These are phyloP conservation scores for Colletotrichum destructivum DNA, from an alignment of 2,329 filamentous ascomycete species.

Conservation along the genomic window DNA sequence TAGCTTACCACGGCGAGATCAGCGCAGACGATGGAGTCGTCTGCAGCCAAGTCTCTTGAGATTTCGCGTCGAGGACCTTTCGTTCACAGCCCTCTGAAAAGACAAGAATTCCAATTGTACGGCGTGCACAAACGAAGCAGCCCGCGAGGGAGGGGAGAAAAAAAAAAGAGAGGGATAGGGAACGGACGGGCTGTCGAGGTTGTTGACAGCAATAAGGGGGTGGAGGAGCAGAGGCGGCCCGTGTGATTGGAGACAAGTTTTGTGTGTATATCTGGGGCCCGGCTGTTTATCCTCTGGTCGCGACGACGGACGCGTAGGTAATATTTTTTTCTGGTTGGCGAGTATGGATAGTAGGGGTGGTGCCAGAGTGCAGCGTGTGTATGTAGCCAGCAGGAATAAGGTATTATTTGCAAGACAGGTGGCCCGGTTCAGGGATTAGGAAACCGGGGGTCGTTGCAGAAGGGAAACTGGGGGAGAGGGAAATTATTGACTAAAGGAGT, in stretches of 20 bases:
- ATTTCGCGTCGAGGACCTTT: slow-evolving; percentile 47
- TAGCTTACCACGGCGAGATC: slow-evolving; percentile 69
- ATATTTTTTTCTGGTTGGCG: slow-evolving; percentile 29
- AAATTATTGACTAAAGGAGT: slow-evolving; percentile 43
- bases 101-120: slow-evolving; percentile 1
- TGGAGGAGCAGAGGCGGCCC: slow-evolving; percentile 37
- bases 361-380: neutral
- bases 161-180: slow-evolving; percentile 8
- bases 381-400: slow-evolving; percentile 37
- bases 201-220: slow-evolving; percentile 42
- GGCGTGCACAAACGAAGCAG: slow-evolving; percentile 31
- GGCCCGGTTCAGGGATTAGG: slow-evolving; percentile 34
- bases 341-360: neutral
- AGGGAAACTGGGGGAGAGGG: slow-evolving; percentile 30
- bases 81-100: slow-evolving; percentile 32
- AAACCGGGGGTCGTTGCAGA: slow-evolving; percentile 36
- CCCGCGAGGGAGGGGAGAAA: slow-evolving; percentile 5
- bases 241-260: slow-evolving; percentile 39
- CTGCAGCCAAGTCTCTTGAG: slow-evolving; percentile 71
- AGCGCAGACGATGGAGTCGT: slow-evolving; percentile 74
- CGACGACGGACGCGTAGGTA: slow-evolving; percentile 28
- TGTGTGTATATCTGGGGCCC: slow-evolving; percentile 34
- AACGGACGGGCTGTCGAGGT: slow-evolving; percentile 38
- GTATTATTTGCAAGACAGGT: slow-evolving; percentile 36
- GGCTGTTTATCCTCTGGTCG: slow-evolving; percentile 33